Base-by-base conservation (phyloP, 441 rosid genomes). In the Aquilaria agallochum region DNA sequence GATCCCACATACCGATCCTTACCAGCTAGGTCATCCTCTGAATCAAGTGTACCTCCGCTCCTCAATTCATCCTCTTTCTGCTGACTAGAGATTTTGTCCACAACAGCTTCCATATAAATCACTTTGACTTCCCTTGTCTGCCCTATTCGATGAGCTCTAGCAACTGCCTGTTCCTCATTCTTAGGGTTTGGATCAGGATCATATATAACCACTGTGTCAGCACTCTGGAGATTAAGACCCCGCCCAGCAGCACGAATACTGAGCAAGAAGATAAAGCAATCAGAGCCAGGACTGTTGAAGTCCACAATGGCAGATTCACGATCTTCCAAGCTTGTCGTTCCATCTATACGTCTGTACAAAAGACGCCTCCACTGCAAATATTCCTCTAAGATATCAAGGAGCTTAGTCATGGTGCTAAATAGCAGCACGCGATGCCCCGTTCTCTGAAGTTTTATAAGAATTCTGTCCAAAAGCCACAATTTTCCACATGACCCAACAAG, bases 181-280 rank as follows among this genome's bases (percentile, higher is more conserved):
- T 95, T 95, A 27, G 99, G 99, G 75, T 95, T 95, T 54, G 99
- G 98, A 78, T 95, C 99, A 54, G 99, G 99, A 86, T 95, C 99
- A 72, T 95, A 95, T 66, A 95, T 95, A 70, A 91, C 78, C 63
- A 95, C 99, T 12, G 99, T 95, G 74, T 95, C 99, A 53, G 99
- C 99, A 67, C 98, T 78, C 68, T 95, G 99, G 74, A 95, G 97
- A 84, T 95, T 95, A 69, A 95, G 98, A 79, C 99, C 99, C 74
- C 99, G 83, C 53, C 99, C 98, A 77, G 99, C 98, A 5, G 99
- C 99, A 72, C 98, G 97, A 63, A 95, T 95, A 64, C 99, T 95
- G 48, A 95, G 95, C 84, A 95, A 77, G 81, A 95, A 95, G 70
- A 95, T 90, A 70, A 95, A 95, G 78, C 92, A 87, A 59, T 92